Base-by-base conservation (phyloP, 257 asterid species). In the Asclepias syriaca region DNA sequence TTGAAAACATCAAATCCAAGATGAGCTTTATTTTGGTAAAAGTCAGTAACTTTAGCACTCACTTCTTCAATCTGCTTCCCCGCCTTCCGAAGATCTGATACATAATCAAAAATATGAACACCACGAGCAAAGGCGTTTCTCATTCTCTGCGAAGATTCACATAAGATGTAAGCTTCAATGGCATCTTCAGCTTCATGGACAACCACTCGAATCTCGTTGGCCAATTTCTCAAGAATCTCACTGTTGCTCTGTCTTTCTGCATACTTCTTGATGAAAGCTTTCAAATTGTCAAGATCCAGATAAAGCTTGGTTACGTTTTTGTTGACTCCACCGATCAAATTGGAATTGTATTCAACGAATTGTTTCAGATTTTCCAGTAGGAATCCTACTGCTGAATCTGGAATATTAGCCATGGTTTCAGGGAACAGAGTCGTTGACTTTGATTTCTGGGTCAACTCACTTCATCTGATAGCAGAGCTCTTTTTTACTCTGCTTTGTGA, bases 301-400 rank as follows among this genome's bases (percentile, higher is more conserved):
- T 45, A 55, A 24, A 78, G 75, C 5, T 66, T 60, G 39, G 70
- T 58, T 2, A 69, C 74, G 24, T 73, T 57, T 0, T 32, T 55
- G 60, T 55, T 73, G 3, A 70, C 64, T 19, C 71, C 78, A 39
- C 73, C 70, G 9, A 78, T 55, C 16, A 78, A 60, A 4, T 65
- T 78, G 14, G 65, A 18, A 27, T 78, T 78, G 66, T 74, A 78
- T 15, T 53, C 50, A 11, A 78, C 56, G 4, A 72, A 54, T 34
- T 78, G 75, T 32, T 74, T 69, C 46, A 78, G 57, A 15, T 73
- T 78, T 67, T 78, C 76, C 29, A 78, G 55, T 49, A 78, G 69
- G 34, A 78, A 78, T 74, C 78, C 82, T 2, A 78, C 63, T 46
- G 76, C 75, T 2, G 78, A 71, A 50, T 73, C 78, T 1, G 77